Conservation (phyloP, 2,329 filamentous ascomycete species). For the Colletotrichum tropicale region DNA sequence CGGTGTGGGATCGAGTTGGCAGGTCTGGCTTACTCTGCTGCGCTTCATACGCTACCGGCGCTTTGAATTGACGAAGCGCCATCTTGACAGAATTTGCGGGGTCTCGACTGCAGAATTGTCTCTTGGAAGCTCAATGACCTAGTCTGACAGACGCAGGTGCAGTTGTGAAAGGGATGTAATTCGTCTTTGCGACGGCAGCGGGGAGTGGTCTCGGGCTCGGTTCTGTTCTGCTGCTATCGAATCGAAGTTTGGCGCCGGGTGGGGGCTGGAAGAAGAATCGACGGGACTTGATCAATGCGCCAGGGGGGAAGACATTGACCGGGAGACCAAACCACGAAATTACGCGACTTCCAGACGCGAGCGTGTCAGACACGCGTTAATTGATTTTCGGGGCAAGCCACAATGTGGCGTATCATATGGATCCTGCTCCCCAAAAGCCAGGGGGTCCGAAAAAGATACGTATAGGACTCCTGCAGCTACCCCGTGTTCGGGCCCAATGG, state of each 20-base stretch:
- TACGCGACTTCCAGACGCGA: conserved; percentile 23
- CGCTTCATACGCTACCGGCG: conserved; percentile 84
- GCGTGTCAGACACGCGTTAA: conserved; percentile 9
- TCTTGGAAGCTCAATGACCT: neutral
- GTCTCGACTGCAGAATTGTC: neutral
- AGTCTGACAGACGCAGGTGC: neutral
- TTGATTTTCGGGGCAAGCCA: conserved; percentile 2
- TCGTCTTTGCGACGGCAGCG: neutral
- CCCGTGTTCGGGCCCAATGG: conserved; percentile 16
- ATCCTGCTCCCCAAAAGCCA: neutral
- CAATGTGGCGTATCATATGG: neutral
- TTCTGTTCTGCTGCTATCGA: conserved; percentile 6
- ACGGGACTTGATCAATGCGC: conserved; percentile 20
- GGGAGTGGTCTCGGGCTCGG: neutral
- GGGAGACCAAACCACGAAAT: conserved; percentile 16
- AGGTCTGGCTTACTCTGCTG: conserved; percentile 72
- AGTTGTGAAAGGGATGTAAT: neutral
- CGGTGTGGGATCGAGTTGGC: conserved; percentile 14
- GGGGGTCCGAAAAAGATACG: neutral
- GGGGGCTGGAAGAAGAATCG: conserved; percentile 27
- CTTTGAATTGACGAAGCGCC: conserved; percentile 82
- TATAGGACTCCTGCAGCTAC: neutral
- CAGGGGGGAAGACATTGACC: conserved; percentile 22
- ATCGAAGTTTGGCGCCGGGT: conserved; percentile 15
- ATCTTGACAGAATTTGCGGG: conserved; percentile 52